phyloP scores from a whole-genome alignment of 345 rosid species.

The Microthlaspi erraticum region DNA sequence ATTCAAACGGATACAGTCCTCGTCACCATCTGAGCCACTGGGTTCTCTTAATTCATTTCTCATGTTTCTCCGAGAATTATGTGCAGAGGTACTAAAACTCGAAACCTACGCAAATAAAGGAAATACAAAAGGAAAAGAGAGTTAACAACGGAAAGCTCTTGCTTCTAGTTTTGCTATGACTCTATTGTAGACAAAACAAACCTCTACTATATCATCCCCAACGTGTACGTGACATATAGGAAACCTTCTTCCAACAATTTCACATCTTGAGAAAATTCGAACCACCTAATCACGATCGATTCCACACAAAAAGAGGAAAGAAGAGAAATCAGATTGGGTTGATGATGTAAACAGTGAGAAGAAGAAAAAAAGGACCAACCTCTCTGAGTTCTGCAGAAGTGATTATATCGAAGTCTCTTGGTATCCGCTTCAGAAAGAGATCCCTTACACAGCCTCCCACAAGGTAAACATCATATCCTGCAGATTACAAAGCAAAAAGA shows the following conservation, averaged over 20 bases:
- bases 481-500: constrained; percentile 3
- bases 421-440: constrained; percentile 79
- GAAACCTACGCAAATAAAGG: constrained; percentile 53
- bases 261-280: constrained; percentile 54
- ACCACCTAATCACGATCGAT: constrained; percentile 47
- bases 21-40: constrained; percentile 52
- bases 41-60: constrained; percentile 48
- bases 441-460: constrained; percentile 99
- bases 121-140: neutral
- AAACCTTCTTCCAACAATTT: constrained; percentile 64
- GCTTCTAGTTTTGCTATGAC: neutral
- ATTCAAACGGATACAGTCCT: constrained; percentile 76
- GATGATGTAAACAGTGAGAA: neutral
- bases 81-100: constrained; percentile 65
- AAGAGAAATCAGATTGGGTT: constrained; percentile 9
- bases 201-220: constrained; percentile 58
- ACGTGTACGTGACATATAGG: constrained; percentile 72
- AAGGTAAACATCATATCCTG: constrained; percentile 88
- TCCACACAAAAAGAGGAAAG: neutral
- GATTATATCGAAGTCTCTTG: constrained; percentile 87
- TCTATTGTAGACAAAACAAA: constrained; percentile 24
- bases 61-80: constrained; percentile 40
- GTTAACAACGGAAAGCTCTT: neutral
- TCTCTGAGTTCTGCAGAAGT: constrained; percentile 90
- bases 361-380: constrained; percentile 48